Conservation (phyloP, 495 filamentous ascomycete species). For the Aspergillus bertholletiae region DNA sequence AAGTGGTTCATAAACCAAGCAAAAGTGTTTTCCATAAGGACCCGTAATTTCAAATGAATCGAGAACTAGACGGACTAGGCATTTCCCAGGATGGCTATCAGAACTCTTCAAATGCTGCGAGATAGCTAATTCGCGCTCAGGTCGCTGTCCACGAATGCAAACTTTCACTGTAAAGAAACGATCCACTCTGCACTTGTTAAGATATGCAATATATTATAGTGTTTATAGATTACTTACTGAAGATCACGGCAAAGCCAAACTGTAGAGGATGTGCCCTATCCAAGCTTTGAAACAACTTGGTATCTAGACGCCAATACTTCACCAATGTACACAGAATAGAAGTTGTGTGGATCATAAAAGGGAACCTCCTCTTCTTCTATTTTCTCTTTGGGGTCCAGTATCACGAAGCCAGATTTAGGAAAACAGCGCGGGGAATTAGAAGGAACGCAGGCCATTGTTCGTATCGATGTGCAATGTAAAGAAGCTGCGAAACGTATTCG, state of each 20-base stretch:
- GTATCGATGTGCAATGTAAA: background rate
- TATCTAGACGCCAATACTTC: conserved; percentile 42
- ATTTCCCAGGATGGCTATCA: conserved; percentile 25
- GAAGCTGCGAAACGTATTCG: too few species aligned
- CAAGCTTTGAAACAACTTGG: conserved; percentile 49
- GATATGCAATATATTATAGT: background rate
- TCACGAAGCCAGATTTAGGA: conserved; percentile 14
- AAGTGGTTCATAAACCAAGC: conserved; percentile 36
- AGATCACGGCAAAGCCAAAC: conserved; percentile 48
- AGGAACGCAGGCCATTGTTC: conserved; percentile 7
- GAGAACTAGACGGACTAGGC: conserved; percentile 24
- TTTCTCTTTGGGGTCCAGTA: conserved; percentile 4
- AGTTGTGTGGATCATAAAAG: conserved; percentile 33
- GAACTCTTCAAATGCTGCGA: conserved; percentile 25
- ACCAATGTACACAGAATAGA: conserved; percentile 45
- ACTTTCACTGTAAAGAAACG: conserved; percentile 34
- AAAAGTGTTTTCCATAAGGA: conserved; percentile 35
- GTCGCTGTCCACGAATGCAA: conserved; percentile 19
- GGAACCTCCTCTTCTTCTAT: conserved; percentile 42
- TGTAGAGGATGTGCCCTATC: conserved; percentile 46
- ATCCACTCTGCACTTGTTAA: conserved; percentile 15
- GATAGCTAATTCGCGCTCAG: conserved; percentile 23
- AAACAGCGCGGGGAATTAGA: conserved; percentile 1
- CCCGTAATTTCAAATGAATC: conserved; percentile 37
- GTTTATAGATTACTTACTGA: conserved; percentile 20